Evolutionary conservation across 169 alveolate genomes (phyloP).

Genomic region (Plasmodium relictum): DNA sequence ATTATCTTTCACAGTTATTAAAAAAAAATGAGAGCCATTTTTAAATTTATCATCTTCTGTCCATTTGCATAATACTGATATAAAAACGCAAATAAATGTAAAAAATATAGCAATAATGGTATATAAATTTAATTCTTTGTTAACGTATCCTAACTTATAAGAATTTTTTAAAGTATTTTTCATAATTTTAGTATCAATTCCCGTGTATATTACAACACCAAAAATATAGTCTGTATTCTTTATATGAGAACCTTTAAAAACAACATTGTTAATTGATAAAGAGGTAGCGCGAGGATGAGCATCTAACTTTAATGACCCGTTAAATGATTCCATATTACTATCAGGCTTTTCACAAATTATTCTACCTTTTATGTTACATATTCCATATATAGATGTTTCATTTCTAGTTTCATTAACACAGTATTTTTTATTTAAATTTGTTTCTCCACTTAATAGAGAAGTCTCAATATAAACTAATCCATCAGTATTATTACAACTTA

Average conservation of each 20-base stretch:
- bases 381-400: slow-evolving; percentile 84
- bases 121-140: slow-evolving; percentile 79
- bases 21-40: slow-evolving; percentile 38
- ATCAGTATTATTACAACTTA: slow-evolving; percentile 83
- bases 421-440: slow-evolving; percentile 82
- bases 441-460: slow-evolving; percentile 81
- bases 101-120: slow-evolving; percentile 72
- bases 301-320: slow-evolving; percentile 83
- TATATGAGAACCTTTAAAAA: slow-evolving; percentile 84
- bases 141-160: slow-evolving; percentile 80
- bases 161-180: slow-evolving; percentile 79
- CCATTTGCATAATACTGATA: slow-evolving; percentile 75
- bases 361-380: slow-evolving; percentile 82
- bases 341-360: slow-evolving; percentile 85
- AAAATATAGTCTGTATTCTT: slow-evolving; percentile 84
- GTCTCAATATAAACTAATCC: slow-evolving; percentile 85
- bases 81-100: slow-evolving; percentile 58
- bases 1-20: slow-evolving; percentile 55
- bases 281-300: slow-evolving; percentile 87
- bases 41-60: slow-evolving; percentile 75
- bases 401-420: slow-evolving; percentile 83
- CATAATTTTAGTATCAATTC: slow-evolving; percentile 86
- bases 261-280: slow-evolving; percentile 81
- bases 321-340: slow-evolving; percentile 83
- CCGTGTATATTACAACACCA: slow-evolving; percentile 86